Evolutionary conservation across 2,329 filamentous ascomycete genomes (phyloP), one percentile per base, ranked within the genome.

Genomic region (Epichloe coenophiala): DNA sequence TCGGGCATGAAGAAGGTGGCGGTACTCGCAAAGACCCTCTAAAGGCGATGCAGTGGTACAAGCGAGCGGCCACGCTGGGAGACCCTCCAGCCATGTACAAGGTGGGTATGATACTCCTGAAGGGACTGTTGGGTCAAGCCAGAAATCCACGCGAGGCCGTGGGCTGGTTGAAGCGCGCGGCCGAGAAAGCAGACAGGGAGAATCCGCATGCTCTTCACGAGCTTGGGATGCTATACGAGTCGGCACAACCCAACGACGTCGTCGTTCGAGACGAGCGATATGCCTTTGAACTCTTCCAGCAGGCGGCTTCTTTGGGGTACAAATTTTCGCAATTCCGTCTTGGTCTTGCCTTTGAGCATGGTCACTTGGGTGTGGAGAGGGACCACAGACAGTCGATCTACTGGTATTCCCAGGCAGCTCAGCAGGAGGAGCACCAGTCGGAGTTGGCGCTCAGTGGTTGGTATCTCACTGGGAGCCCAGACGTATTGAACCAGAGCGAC

Each of bases 1-100:
- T 98, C 59, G 93, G 93, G 3, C 82, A 89, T 51, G 91, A 97
- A 63, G 90, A 95, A 60, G 91, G 90, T 33, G 93, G 93, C 48
- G 93, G 93, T 23, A 97, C 93, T 1, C 82, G 88, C 52, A 86
- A 85, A 59, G 93, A 98, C 61, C 88, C 88, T 1, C 69, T 91
- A 57, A 97, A 97, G 68, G 91, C 93, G 1, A 90, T 97, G 19
- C 91, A 97, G 65, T 98, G 93, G 93, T 98, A 98, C 68, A 89
- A 91, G 65, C 86, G 90, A 42, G 89, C 93, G 6, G 91, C 93
- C 11, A 84, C 85, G 12, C 74, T 97, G 3, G 91, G 93, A 3
- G 91, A 98, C 61, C 84, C 86, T 1, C 86, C 91, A 0, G 93
- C 90, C 33, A 95, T 97, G 88, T 98, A 96, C 72, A 98, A 98